Percentiles rank a stretch among this genome's conserved stretches.
Conservation (phyloP, 1,284 basidiomycete genomes). For the Ceratobasidium sp. region DNA sequence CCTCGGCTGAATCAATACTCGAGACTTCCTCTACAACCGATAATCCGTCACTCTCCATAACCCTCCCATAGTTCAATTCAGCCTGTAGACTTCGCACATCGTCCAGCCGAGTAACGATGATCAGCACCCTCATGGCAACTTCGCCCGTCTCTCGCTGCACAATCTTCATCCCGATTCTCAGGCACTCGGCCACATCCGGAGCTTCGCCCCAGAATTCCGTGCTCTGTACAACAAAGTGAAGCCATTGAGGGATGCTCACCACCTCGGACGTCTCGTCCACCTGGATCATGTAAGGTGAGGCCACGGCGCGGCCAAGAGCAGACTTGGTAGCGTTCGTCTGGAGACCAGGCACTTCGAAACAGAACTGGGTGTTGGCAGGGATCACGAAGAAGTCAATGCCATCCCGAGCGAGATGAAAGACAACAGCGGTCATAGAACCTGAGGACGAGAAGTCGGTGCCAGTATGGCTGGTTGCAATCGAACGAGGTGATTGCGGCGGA, state of each 20-base stretch:
- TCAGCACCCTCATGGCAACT: neutral
- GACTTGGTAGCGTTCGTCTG: neutral
- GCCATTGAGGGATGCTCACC: conserved; percentile 6
- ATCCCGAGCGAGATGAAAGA: conserved; percentile 20
- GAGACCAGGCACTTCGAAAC: conserved; percentile 8
- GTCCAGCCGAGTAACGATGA: conserved; percentile 3
- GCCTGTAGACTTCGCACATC: conserved; percentile 5
- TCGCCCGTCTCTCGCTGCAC: neutral
- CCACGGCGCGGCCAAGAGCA: conserved; percentile 8
- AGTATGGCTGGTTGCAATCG: neutral
- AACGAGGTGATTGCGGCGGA: conserved; percentile 8
- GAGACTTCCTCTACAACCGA: conserved; percentile 35
- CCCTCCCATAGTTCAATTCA: neutral
- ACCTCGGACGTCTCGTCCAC: conserved; percentile 19
- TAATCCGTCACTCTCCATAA: neutral
- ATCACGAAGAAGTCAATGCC: conserved; percentile 25
- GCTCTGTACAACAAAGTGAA: conserved; percentile 11
- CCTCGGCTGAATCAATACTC: conserved; percentile 10
- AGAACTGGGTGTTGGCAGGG: neutral
- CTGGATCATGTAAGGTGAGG: conserved; percentile 16
- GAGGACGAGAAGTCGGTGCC: conserved; percentile 19
- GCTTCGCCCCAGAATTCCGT: conserved; percentile 28
- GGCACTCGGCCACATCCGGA: conserved; percentile 3
- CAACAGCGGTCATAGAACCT: conserved; percentile 12
- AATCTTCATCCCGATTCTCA: conserved; percentile 12